These are phyloP conservation scores for Xanthoconium stramineum DNA, from an alignment of 768 basidiomycete genomes.

Conservation along the genomic window DNA sequence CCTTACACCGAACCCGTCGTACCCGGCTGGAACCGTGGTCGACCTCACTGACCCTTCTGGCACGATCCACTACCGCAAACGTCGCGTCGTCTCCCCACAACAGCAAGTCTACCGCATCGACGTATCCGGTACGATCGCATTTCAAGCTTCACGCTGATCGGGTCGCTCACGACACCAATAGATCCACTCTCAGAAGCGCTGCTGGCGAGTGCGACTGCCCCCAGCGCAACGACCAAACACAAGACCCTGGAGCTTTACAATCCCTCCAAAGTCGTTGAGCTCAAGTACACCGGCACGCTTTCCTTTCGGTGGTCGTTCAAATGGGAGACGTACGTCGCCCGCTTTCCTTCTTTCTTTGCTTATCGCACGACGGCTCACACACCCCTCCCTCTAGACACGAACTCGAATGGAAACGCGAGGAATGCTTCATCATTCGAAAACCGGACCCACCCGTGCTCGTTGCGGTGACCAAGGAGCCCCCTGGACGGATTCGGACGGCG, in stretches of 20 bases:
- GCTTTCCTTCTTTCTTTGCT: neutral
- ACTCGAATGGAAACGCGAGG: slow-evolving; percentile 84
- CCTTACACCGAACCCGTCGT: slow-evolving; percentile 55
- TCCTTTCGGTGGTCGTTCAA: slow-evolving; percentile 75
- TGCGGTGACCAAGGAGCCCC: slow-evolving; percentile 73
- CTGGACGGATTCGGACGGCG: slow-evolving; percentile 59
- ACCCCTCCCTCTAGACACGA: slow-evolving; percentile 52
- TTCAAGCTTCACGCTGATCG: neutral
- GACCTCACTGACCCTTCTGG: slow-evolving; percentile 71
- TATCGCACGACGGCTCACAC: too few species aligned
- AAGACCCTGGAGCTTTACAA: slow-evolving; percentile 78
- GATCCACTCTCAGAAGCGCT: slow-evolving; percentile 72
- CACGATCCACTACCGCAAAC: slow-evolving; percentile 68
- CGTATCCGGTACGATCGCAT: slow-evolving; percentile 52
- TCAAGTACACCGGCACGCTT: slow-evolving; percentile 71
- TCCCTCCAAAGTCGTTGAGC: slow-evolving; percentile 63
- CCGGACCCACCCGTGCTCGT: slow-evolving; percentile 86
- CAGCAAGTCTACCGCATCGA: slow-evolving; percentile 55
- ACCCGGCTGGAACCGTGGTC: slow-evolving; percentile 47
- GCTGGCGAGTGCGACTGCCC: slow-evolving; percentile 65
- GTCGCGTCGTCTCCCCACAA: slow-evolving; percentile 45
- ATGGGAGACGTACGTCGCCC: slow-evolving; percentile 71
- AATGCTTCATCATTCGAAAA: slow-evolving; percentile 79
- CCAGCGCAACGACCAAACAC: slow-evolving; percentile 61
- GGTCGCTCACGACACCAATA: slow-evolving; percentile 25